phyloP scores from a whole-genome alignment of 768 basidiomycete genomes.

The Tulasnella sp. region DNA sequence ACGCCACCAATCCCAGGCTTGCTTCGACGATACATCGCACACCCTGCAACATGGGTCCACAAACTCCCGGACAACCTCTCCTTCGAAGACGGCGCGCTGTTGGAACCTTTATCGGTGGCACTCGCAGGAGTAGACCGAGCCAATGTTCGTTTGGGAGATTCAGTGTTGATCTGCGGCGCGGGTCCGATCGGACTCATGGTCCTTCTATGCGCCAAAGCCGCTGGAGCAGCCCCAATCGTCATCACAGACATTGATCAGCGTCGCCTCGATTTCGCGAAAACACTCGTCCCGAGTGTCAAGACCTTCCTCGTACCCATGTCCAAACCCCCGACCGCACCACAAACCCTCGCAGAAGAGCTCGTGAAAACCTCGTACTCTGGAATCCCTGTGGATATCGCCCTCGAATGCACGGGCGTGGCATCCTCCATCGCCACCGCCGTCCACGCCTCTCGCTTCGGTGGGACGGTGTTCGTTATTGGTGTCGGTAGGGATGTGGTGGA shows the following conservation, averaged over 20 bases:
- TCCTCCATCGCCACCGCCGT: slow-evolving; percentile 29
- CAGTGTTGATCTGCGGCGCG: slow-evolving; percentile 31
- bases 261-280: slow-evolving; percentile 30
- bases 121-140: slow-evolving; percentile 32
- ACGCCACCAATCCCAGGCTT: slow-evolving; percentile 33
- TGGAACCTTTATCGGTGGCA: slow-evolving; percentile 33
- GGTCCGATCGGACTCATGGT: slow-evolving; percentile 35
- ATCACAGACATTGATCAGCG: slow-evolving; percentile 32
- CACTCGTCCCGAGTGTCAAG: slow-evolving; percentile 26
- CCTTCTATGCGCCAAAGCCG: slow-evolving; percentile 30
- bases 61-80: slow-evolving; percentile 30
- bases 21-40: slow-evolving; percentile 25
- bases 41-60: slow-evolving; percentile 28
- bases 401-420: slow-evolving; percentile 36
- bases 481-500: slow-evolving; percentile 30
- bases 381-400: slow-evolving; percentile 23
- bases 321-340: slow-evolving; percentile 15
- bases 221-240: slow-evolving; percentile 33
- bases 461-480: slow-evolving; percentile 30
- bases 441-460: slow-evolving; percentile 22
- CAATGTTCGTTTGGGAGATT: slow-evolving; percentile 30
- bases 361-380: slow-evolving; percentile 26
- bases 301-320: slow-evolving; percentile 27
- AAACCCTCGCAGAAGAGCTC: slow-evolving; percentile 12
- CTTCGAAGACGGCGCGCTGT: slow-evolving; percentile 32